Conservation (phyloP, 108 stramenopile genomes). For the Mediolabrus comicus region DNA sequence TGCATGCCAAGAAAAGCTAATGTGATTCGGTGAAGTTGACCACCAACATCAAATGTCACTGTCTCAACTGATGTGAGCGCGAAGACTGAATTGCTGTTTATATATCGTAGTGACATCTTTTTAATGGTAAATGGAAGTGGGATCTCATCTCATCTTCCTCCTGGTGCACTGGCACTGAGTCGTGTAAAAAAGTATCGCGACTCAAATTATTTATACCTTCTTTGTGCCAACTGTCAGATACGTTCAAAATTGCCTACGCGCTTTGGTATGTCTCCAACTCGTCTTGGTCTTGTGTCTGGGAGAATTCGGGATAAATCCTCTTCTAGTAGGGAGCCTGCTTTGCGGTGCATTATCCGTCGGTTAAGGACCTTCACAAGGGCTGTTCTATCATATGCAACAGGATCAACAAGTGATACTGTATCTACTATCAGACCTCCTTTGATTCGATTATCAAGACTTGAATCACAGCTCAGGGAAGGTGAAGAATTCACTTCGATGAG, state of each 20-base stretch:
- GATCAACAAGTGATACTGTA: constrained; percentile 44
- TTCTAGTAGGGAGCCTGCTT: constrained; percentile 23
- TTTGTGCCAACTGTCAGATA: too few relatives aligned
- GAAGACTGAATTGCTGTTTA: too few relatives aligned
- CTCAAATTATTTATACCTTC: too few relatives aligned
- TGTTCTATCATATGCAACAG: constrained; percentile 25
- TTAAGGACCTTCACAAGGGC: constrained; percentile 30
- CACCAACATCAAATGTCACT: too few relatives aligned
- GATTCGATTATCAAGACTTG: constrained; percentile 32
- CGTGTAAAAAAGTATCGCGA: too few relatives aligned
- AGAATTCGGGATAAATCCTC: constrained; percentile 33
- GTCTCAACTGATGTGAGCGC: too few relatives aligned
- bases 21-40: too few relatives aligned
- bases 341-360: constrained; percentile 39
- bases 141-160: too few relatives aligned
- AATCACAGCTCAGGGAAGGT: constrained; percentile 61
- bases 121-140: too few relatives aligned
- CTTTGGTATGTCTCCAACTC: constrained; percentile 33
- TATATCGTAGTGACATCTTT: too few relatives aligned
- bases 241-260: constrained; percentile 22
- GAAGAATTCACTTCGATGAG: constrained; percentile 89
- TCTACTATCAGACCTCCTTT: constrained; percentile 47
- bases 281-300: constrained; percentile 23
- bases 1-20: too few relatives aligned
- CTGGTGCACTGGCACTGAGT: too few relatives aligned